phyloP scores from a whole-genome alignment of 768 basidiomycete species.

The Infundibulicybe gibba region DNA sequence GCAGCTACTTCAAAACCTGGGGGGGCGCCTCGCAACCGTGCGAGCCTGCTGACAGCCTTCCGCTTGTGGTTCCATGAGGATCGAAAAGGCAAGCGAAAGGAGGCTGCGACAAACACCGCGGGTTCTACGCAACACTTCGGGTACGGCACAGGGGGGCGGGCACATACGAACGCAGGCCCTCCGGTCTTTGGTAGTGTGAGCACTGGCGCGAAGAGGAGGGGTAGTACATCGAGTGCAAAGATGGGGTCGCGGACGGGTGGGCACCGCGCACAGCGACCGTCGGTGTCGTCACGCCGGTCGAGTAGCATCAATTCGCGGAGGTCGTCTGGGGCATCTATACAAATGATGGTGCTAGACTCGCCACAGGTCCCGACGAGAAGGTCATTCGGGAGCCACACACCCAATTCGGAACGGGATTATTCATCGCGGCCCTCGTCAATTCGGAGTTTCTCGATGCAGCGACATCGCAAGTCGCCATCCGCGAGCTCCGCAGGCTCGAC shows the following conservation, averaged over 20 bases:
- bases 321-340: constrained; percentile 47
- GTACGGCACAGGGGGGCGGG: constrained; percentile 4
- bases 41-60: constrained; percentile 82
- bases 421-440: constrained; percentile 82
- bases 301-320: constrained; percentile 89
- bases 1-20: constrained; percentile 2
- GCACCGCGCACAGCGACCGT: constrained; percentile 63
- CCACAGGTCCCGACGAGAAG: constrained; percentile 61
- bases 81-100: constrained; percentile 81
- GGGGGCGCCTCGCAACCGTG: constrained; percentile 54
- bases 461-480: constrained; percentile 75
- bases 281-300: constrained; percentile 79
- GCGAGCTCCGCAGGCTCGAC: constrained; percentile 72
- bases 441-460: constrained; percentile 69
- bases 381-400: constrained; percentile 79
- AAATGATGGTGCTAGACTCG: constrained; percentile 55
- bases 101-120: constrained; percentile 16
- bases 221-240: constrained; percentile 36
- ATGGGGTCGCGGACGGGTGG: constrained; percentile 26
- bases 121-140: too few relatives aligned
- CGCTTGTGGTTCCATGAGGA: constrained; percentile 93
- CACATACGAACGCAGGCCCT: constrained; percentile 7
- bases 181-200: constrained; percentile 12
- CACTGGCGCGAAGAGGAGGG: constrained; percentile 45
- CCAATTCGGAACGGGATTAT: constrained; percentile 79